Conservation (phyloP, 192 early-diverging fungal genomes). For the Glomus cerebriforme region DNA sequence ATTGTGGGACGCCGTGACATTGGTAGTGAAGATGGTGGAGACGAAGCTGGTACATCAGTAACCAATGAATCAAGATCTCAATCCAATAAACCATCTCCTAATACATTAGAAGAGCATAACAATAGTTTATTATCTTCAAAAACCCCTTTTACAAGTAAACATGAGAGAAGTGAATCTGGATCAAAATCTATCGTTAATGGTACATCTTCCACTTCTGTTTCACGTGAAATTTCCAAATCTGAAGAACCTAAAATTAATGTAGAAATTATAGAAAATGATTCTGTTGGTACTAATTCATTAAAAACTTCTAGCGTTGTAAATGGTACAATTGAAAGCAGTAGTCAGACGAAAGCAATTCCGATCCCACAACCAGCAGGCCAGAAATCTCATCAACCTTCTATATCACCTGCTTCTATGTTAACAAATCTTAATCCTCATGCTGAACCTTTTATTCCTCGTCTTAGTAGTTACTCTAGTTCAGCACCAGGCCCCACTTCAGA, state of each 20-base stretch:
- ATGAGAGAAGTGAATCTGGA: background rate
- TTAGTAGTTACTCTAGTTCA: constrained; percentile 31
- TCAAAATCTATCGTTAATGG: background rate
- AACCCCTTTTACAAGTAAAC: background rate
- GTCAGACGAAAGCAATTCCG: background rate
- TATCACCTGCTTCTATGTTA: background rate
- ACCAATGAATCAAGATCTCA: background rate
- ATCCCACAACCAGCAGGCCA: background rate
- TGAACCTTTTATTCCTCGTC: constrained; percentile 33
- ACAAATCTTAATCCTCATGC: constrained; percentile 16
- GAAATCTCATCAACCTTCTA: background rate
- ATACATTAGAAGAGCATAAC: constrained; percentile 10
- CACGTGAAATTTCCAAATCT: background rate
- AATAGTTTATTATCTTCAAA: background rate
- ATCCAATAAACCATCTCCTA: background rate
- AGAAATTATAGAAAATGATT: background rate
- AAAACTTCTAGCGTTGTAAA: background rate
- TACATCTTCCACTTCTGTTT: background rate
- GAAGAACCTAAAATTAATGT: background rate
- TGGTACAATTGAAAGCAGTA: background rate
- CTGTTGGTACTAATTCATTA: background rate
- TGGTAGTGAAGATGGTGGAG: constrained; percentile 19
- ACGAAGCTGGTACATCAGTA: constrained; percentile 2
- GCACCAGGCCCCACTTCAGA: background rate
- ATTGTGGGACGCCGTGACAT: constrained; percentile 32